Evolutionary conservation across 306 rosid genomes (phyloP), one percentile per base, ranked within the genome.

Genomic region (Hippophae rhamnoides): DNA sequence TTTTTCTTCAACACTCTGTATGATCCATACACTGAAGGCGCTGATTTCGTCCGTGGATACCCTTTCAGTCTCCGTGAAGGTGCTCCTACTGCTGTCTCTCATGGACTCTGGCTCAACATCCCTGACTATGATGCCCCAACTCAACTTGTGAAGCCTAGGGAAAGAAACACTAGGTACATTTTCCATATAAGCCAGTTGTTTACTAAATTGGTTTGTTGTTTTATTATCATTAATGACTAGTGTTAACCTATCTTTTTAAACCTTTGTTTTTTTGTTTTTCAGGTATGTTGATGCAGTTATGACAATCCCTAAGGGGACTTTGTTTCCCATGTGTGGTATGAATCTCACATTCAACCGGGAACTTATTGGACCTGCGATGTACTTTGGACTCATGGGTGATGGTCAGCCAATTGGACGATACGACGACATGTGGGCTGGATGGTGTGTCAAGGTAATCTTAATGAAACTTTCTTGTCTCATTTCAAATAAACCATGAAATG

Each of bases 351-450:
- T 89, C 49, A 31, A 89, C 68, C 90, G 96, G 7, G 81, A 85
- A 61, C 87, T 89, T 47, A 89, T 89, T 62, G 96, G 96, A 69
- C 86, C 96, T 45, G 96, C 94, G 10, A 89, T 89, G 96, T 89
- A 89, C 74, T 89, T 89, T 60, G 96, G 96, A 64, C 96, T 89
- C 65, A 85, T 89, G 94, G 96, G 96, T 67, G 96, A 89, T 56
- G 96, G 96, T 70, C 96, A 89, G 69, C 96, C 94, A 25, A 85
- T 89, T 62, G 94, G 94, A 54, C 87, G 96, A 42, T 89, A 85
- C 11, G 94, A 89, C 26, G 96, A 89, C 55, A 89, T 89, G 96
- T 89, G 96, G 96, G 96, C 96, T 56, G 96, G 96, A 27, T 89
- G 96, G 96, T 89, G 96, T 66, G 62, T 83, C 14, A 89, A 89